These are phyloP conservation scores for Canariomyces notabilis DNA, from an alignment of 2,329 filamentous ascomycete species.

Conservation along the genomic window DNA sequence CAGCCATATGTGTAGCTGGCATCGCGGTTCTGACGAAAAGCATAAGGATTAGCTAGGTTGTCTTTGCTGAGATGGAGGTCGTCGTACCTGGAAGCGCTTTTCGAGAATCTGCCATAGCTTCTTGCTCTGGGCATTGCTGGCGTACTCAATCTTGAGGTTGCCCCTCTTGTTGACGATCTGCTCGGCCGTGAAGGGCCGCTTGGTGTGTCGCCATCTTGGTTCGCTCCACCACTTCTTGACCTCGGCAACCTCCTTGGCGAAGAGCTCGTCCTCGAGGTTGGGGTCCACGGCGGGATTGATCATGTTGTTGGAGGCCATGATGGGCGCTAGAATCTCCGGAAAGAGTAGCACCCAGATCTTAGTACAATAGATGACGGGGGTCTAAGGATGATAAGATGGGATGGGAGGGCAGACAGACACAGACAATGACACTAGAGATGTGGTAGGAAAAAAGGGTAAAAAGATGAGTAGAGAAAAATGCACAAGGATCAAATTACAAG, in stretches of 20 bases:
- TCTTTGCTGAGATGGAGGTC: neutral
- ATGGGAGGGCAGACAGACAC: constrained; percentile 1
- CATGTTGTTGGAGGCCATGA: constrained; percentile 61
- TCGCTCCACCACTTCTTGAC: constrained; percentile 95
- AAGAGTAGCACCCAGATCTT: neutral
- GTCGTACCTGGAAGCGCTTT: constrained; percentile 69
- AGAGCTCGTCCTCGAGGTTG: constrained; percentile 59
- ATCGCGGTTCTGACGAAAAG: constrained; percentile 59
- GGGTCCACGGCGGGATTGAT: constrained; percentile 51
- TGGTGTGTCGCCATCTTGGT: constrained; percentile 87
- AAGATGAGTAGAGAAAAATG: constrained; percentile 16
- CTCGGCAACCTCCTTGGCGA: constrained; percentile 75
- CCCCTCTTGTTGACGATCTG: constrained; percentile 95
- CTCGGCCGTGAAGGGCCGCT: constrained; percentile 89
- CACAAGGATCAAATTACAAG: constrained; percentile 23
- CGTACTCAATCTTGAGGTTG: constrained; percentile 83
- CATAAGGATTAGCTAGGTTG: constrained; percentile 4
- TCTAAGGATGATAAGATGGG: constrained; percentile 8
- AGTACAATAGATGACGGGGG: neutral
- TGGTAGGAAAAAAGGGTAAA: constrained; percentile 12
- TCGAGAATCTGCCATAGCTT: constrained; percentile 94
- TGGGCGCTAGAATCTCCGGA: constrained; percentile 24
- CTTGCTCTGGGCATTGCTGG: constrained; percentile 83
- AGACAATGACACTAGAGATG: neutral
- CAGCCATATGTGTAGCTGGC: constrained; percentile 96